phyloP scores from a whole-genome alignment of 441 rosid species.

The Capsella rubella region DNA sequence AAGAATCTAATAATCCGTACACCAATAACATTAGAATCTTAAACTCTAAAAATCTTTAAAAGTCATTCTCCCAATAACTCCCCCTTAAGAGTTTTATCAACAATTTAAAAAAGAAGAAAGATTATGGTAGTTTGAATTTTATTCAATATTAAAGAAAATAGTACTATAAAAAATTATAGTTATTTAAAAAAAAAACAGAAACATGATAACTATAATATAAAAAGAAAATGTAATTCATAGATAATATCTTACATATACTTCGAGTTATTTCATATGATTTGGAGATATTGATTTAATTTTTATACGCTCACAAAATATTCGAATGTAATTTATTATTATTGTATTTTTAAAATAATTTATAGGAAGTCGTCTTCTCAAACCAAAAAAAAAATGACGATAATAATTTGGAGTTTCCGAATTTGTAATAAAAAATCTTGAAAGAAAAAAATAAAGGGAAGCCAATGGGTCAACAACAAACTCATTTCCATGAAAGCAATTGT shows the following conservation, averaged over 20 bases:
- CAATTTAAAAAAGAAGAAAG: background rate
- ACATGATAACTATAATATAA: background rate
- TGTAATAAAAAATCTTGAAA: background rate
- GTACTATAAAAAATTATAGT: background rate
- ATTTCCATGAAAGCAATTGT: slow-evolving; percentile 44
- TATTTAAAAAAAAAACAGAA: background rate
- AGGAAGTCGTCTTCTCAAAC: background rate
- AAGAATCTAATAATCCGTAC: no score
- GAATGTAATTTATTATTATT: no score
- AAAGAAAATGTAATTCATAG: background rate
- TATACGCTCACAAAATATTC: background rate
- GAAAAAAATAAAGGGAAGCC: background rate
- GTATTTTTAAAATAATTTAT: no score
- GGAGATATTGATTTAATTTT: background rate
- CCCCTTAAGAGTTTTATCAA: slow-evolving; percentile 1
- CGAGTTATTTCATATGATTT: background rate
- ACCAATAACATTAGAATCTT: no score
- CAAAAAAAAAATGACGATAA: background rate
- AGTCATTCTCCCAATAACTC: no score
- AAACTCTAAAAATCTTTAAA: no score
- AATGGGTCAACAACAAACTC: slow-evolving; percentile 44
- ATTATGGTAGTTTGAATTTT: background rate
- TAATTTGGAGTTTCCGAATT: background rate
- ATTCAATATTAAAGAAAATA: background rate
- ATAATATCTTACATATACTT: background rate